Evolutionary conservation across 495 filamentous ascomycete species (phyloP).

Genomic region (Aspergillus asperescens): DNA sequence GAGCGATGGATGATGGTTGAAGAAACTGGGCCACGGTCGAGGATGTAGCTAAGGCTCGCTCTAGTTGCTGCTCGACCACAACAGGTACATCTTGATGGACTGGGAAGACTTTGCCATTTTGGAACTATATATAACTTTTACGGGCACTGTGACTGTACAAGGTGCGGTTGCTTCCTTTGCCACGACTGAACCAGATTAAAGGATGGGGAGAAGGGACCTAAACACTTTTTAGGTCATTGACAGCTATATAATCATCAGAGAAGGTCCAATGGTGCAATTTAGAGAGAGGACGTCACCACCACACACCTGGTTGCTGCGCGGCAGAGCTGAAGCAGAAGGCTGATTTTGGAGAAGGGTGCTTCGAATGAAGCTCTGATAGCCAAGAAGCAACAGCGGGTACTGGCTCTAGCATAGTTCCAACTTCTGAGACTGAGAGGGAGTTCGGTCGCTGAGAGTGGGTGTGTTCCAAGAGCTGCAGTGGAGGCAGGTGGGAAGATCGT

Average conservation of each 20-base stretch:
- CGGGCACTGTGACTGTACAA: slow-evolving; percentile 8
- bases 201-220: not conserved
- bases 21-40: not conserved
- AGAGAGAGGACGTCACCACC: no score
- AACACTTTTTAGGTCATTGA: slow-evolving; percentile 3
- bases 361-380: no score
- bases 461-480: no score
- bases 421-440: no score
- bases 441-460: no score
- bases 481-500: no score
- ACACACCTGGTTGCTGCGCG: no score
- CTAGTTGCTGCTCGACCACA: slow-evolving; percentile 9
- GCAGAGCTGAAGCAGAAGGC: not conserved
- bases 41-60: slow-evolving; percentile 8
- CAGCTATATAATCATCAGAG: slow-evolving; percentile 10
- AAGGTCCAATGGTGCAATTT: slow-evolving; percentile 10
- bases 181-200: not conserved
- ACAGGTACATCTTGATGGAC: slow-evolving; percentile 9
- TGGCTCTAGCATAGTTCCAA: no score
- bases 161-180: slow-evolving; percentile 1
- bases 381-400: no score
- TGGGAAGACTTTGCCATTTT: slow-evolving; percentile 10
- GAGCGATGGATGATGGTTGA: no score
- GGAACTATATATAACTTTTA: slow-evolving; percentile 5
- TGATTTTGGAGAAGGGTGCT: no score